Conservation (phyloP, 2,329 filamentous ascomycete species). For the Colletotrichum zoysiae region DNA sequence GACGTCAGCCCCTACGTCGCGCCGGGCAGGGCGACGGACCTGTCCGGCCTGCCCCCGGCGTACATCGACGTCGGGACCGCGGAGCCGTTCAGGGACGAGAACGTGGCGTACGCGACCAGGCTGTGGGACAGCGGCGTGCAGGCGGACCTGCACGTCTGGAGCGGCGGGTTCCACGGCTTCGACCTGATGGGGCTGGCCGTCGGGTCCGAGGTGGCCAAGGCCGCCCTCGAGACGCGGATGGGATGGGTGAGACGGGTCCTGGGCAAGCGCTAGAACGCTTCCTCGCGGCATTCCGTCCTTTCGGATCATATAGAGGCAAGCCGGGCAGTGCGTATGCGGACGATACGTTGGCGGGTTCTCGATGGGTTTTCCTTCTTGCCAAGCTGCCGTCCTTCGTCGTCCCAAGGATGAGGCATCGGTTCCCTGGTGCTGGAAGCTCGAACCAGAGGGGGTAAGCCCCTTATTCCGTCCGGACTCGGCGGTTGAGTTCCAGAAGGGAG, state of each 20-base stretch:
- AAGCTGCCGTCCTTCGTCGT: slow-evolving; percentile 6
- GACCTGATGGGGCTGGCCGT: slow-evolving; percentile 45
- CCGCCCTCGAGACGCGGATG: slow-evolving; percentile 34
- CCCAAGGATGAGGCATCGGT: neutral
- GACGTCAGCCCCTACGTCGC: slow-evolving; percentile 53
- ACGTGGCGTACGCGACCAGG: slow-evolving; percentile 47
- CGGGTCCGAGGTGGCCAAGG: slow-evolving; percentile 26
- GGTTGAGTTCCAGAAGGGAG: slow-evolving; percentile 7
- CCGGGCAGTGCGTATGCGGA: neutral
- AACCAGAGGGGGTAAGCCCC: neutral
- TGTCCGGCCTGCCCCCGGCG: slow-evolving; percentile 55
- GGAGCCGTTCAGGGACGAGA: slow-evolving; percentile 55
- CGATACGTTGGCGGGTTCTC: no score
- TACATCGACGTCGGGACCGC: slow-evolving; percentile 58
- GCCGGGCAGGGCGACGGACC: slow-evolving; percentile 51
- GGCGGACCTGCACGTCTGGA: slow-evolving; percentile 59
- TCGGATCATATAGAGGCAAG: neutral
- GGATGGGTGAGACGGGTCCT: slow-evolving; percentile 31
- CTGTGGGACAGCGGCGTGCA: slow-evolving; percentile 57
- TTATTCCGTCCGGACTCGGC: slow-evolving; percentile 27
- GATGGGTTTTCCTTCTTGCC: neutral
- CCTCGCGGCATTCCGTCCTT: no score
- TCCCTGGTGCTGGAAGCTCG: neutral
- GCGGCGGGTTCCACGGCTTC: slow-evolving; percentile 56
- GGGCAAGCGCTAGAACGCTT: neutral